Conservation (phyloP, 2,329 filamentous ascomycete genomes). For the Claviceps digitariae region DNA sequence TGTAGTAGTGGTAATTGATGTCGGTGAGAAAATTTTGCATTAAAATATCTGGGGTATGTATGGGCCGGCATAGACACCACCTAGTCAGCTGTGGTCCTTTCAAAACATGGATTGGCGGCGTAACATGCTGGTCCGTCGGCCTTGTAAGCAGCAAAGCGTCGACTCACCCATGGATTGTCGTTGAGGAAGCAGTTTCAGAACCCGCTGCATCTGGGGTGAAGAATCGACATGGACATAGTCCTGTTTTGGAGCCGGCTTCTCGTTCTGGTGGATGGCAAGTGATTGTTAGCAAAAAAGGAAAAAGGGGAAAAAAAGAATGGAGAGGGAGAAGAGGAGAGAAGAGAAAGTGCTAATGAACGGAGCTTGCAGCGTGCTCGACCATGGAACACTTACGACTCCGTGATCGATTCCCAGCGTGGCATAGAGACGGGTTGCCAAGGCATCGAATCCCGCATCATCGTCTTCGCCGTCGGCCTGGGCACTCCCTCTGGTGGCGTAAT, state of each 20-base stretch:
- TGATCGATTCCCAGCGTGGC: constrained; percentile 11
- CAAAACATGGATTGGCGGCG: background rate
- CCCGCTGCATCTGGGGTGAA: constrained; percentile 12
- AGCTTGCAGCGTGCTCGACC: background rate
- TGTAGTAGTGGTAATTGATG: constrained; percentile 21
- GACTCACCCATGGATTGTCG: constrained; percentile 15
- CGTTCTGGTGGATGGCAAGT: no score
- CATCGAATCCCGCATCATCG: constrained; percentile 8
- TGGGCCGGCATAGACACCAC: no score
- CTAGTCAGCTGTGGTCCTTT: background rate
- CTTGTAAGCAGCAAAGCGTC: background rate
- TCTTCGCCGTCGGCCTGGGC: constrained; percentile 1
- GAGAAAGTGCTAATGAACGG: no score
- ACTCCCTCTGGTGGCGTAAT: background rate
- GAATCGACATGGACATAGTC: constrained; percentile 10
- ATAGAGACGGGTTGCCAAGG: constrained; percentile 11
- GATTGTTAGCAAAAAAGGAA: background rate
- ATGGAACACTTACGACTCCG: constrained; percentile 2
- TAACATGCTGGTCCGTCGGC: no score
- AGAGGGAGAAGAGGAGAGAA: no score
- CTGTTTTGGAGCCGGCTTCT: constrained; percentile 7
- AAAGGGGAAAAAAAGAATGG: no score
- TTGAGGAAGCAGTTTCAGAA: constrained; percentile 13
- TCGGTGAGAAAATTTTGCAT: constrained; percentile 16
- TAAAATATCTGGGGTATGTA: constrained; percentile 13